phyloP scores from a whole-genome alignment of 2,329 filamentous ascomycete genomes.

The Epichloe glyceriae region DNA sequence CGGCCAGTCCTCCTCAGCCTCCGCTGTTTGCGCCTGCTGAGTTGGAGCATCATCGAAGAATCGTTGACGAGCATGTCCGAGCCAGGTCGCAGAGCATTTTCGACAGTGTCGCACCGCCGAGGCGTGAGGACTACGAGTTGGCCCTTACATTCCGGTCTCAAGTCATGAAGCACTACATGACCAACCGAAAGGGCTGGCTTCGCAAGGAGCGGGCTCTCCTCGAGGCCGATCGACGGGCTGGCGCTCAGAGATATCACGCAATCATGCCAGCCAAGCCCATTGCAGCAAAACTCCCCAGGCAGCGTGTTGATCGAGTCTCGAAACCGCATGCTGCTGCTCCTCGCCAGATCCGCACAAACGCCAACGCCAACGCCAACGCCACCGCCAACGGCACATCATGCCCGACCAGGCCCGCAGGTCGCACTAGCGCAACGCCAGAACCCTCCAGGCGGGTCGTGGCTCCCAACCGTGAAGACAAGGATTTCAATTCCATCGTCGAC shows the following conservation, averaged over 20 bases:
- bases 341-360: conserved; percentile 23
- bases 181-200: conserved; percentile 35
- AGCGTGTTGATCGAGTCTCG: conserved; percentile 21
- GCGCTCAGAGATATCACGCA: conserved; percentile 23
- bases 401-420: conserved; percentile 18
- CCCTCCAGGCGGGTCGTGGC: conserved; percentile 39
- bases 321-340: conserved; percentile 22
- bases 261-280: conserved; percentile 31
- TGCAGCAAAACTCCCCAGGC: conserved; percentile 16
- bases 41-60: conserved; percentile 27
- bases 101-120: conserved; percentile 31
- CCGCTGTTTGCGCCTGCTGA: conserved; percentile 37
- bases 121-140: conserved; percentile 39
- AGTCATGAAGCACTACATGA: conserved; percentile 31
- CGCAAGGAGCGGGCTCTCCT: conserved; percentile 37
- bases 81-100: conserved; percentile 31
- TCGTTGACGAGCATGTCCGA: conserved; percentile 38
- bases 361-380: conserved; percentile 7
- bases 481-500: conserved; percentile 60
- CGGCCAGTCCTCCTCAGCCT: conserved; percentile 28
- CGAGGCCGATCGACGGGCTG: conserved; percentile 32
- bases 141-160: conserved; percentile 39
- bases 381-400: conserved; percentile 12
- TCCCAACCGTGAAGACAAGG: conserved; percentile 67
- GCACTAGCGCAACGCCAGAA: conserved; percentile 35